Evolutionary conservation across 108 stramenopile genomes (phyloP), one percentile per base, ranked within the genome.

Genomic region (Pseudonitzschia multiseries): DNA sequence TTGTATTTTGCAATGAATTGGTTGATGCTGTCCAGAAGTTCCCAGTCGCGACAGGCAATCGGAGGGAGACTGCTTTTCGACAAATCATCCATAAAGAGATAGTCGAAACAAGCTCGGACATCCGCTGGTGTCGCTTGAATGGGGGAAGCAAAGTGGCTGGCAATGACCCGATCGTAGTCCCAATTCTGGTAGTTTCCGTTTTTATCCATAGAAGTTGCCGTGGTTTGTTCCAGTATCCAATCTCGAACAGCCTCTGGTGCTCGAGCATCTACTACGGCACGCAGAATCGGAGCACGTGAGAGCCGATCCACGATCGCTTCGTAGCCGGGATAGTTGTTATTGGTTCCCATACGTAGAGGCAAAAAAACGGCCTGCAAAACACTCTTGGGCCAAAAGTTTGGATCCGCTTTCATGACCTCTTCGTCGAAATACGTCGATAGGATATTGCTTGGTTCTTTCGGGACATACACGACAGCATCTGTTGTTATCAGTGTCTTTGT

Each of bases 321-420:
- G 68, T 82, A 88, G 28, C 84, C 82, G 27, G 87, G 87, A 81
- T 79, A 88, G n/a, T 40, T 32, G 8, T 24, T 51, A 15, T 70
- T 31, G 51, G 10, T 41, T 0, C 61, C 64, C 26, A 26, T 59
- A 33, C 83, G 69, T 14, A 85, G 61, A 9, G 87, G 84, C 43
- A 88, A 74, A 74, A 88, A 88, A 8, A 88, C 84, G 6, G 84
- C 84, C 50, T 88, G 87, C 8, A 88, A 57, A 0, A 88, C 87
- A 20, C 79, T 80, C 14, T 68, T 43, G 14, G 87, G 80, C 87
- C 87, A 88, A 74, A 88, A 88, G 22, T 75, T 77, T 31, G 77
- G 77, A 53, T 87, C 79, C 29, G 69, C 28, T 28, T 50, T 9
- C n/a, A 66, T 46, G 12, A 4, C 65, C 17, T 60, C 48, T 41